Evolutionary conservation across 768 basidiomycete species (phyloP).

Genomic region (Kwoniella heveanensis): DNA sequence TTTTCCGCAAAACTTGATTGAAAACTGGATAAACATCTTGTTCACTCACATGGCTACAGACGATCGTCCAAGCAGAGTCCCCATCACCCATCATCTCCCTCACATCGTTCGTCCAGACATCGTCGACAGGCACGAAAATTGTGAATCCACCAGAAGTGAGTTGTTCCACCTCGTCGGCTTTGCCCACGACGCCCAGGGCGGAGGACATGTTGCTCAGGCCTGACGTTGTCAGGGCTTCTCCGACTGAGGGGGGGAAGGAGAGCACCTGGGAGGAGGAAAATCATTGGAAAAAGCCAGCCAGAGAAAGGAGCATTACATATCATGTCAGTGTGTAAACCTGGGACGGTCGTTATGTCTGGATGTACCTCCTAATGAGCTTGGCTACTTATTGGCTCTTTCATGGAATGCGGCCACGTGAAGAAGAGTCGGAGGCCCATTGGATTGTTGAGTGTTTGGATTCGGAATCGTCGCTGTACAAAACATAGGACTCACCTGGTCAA

Average conservation of each 20-base stretch:
- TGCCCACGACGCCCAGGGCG: constrained; percentile 22
- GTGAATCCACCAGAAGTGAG: constrained; percentile 41
- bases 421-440: too few relatives aligned
- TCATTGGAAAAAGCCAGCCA: neutral
- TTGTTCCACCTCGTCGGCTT: constrained; percentile 21
- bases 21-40: neutral
- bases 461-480: neutral
- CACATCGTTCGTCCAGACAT: constrained; percentile 29
- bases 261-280: constrained; percentile 26
- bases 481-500: constrained; percentile 46
- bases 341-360: too few relatives aligned
- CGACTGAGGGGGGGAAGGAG: constrained; percentile 27
- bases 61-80: constrained; percentile 3
- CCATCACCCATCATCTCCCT: constrained; percentile 19
- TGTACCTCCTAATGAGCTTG: too few relatives aligned
- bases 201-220: constrained; percentile 18
- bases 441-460: too few relatives aligned
- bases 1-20: too few relatives aligned
- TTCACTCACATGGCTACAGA: constrained; percentile 43
- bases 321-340: too few relatives aligned
- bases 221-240: constrained; percentile 7
- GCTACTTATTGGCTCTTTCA: too few relatives aligned
- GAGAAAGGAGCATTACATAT: too few relatives aligned
- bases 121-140: constrained; percentile 47
- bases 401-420: too few relatives aligned